phyloP scores from a whole-genome alignment of 805 yeast genomes.

The Pichia thaimueangensis region DNA sequence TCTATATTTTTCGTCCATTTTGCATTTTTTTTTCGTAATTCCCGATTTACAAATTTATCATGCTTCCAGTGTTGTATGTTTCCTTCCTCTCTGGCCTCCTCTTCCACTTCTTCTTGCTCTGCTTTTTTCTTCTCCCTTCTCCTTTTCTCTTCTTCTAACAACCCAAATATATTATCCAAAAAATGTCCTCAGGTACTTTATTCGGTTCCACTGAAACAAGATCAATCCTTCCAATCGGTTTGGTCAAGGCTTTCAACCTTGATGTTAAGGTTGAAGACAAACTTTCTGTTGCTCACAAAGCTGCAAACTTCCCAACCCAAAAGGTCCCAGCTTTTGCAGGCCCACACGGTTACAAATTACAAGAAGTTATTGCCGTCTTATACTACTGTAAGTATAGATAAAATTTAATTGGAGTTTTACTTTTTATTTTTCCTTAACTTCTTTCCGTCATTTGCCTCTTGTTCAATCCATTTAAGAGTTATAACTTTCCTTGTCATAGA shows the following conservation, averaged over 20 bases:
- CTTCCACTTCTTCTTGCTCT: background rate
- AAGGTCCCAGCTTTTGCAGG: slow-evolving; percentile 67
- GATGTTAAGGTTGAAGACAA: slow-evolving; percentile 38
- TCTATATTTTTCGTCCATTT: background rate
- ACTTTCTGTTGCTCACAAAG: slow-evolving; percentile 32
- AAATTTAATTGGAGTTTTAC: background rate
- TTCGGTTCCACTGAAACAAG: slow-evolving; percentile 29
- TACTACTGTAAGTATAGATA: slow-evolving; percentile 36
- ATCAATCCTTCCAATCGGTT: slow-evolving; percentile 28
- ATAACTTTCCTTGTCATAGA: too few species aligned
- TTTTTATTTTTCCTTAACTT: slow-evolving; percentile 1
- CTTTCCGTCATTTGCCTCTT: background rate
- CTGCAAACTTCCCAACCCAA: slow-evolving; percentile 51
- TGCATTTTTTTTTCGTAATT: background rate
- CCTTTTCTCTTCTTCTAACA: background rate
- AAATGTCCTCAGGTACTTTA: slow-evolving; percentile 32
- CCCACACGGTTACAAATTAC: slow-evolving; percentile 64
- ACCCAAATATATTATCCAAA: too few species aligned
- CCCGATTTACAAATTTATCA: background rate
- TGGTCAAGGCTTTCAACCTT: slow-evolving; percentile 53
- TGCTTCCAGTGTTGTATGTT: too few species aligned
- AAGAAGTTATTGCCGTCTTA: slow-evolving; percentile 61
- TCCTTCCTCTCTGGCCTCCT: too few species aligned
- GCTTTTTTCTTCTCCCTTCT: slow-evolving; percentile 1
- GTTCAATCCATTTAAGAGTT: too few species aligned